Base-by-base conservation (phyloP, 352 stramenopile species). In the Phytophthora boehmeriae region DNA sequence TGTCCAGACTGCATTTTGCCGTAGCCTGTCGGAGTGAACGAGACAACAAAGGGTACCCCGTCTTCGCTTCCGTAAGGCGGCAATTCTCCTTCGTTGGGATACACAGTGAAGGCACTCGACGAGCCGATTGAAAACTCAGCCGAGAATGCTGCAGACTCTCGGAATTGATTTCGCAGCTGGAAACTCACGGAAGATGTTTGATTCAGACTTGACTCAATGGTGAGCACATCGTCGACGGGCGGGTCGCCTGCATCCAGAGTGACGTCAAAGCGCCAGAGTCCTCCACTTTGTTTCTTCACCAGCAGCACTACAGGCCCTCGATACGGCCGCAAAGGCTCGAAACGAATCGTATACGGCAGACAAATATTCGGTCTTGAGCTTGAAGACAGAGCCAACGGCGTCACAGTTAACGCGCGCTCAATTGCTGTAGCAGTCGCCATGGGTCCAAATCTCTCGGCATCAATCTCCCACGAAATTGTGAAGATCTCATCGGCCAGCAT, bases 11-110 rank as follows among this genome's bases (percentile, higher is more conserved):
- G 83, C 75, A 94, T 92, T 54, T 96, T 96, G 45, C 93, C 92
- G 55, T 98, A 98, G 8, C 92, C 92, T 5, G 79, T 96, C 0
- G 93, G 93, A 10, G 89, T 91, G 63, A 98, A 98, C 10, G 88
- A 95, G 0, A 98, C 84, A 1, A 93, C 76, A 59, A 98, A 97
- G 5, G 69, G 58, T 17, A 78, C 71, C 0, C 86, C 88, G 1
- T 97, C 78, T 0, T 75, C 71, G 30, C 78, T 90, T 0, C 86
- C 90, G 49, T 86, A 91, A 2, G 88, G 74, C 0, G 83, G 74
- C n/a, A 98, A 65, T 11, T 84, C 54, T 5, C 92, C 93, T 54
- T 89, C 70, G 0, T 66, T 47, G 0, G 93, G 93, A 49, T 93
- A 95, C 14, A 98, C 88, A 0, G 83, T 96, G 66, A 98, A 97